phyloP scores from a whole-genome alignment of 192 early-diverging fungal genomes.

The Phycomyces blakesleeanus region DNA sequence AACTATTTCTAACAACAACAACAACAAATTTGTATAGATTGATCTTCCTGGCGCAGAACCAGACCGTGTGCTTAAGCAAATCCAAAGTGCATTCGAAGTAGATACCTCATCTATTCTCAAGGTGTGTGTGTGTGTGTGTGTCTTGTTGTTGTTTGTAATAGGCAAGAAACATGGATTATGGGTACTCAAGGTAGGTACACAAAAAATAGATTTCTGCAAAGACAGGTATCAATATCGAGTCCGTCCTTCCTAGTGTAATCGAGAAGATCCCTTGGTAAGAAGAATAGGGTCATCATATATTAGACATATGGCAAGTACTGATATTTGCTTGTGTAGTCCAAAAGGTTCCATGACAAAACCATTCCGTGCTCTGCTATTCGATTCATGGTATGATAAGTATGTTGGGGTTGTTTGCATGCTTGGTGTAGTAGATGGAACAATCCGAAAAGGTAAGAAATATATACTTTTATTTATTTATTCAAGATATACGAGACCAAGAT shows the following conservation, averaged over 20 bases:
- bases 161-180: neutral
- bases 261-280: constrained; percentile 67
- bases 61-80: constrained; percentile 69
- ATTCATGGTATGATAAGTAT: constrained; percentile 97
- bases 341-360: constrained; percentile 57
- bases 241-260: constrained; percentile 75
- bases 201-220: constrained; percentile 85
- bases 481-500: no score
- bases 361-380: constrained; percentile 89
- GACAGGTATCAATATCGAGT: constrained; percentile 67
- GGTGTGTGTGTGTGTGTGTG: constrained; percentile 17
- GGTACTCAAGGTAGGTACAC: neutral
- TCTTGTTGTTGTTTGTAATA: no score
- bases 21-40: constrained; percentile 39
- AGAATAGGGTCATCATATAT: neutral
- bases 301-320: neutral
- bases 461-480: neutral
- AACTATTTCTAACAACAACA: neutral
- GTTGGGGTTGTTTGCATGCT: constrained; percentile 94
- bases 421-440: constrained; percentile 79
- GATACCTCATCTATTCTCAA: constrained; percentile 52
- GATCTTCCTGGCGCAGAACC: constrained; percentile 89
- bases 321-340: constrained; percentile 46
- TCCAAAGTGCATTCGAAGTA: constrained; percentile 86
- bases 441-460: constrained; percentile 61